Evolutionary conservation across 352 stramenopile genomes (phyloP).

Genomic region (Globisporangium rhizosaccharum): DNA sequence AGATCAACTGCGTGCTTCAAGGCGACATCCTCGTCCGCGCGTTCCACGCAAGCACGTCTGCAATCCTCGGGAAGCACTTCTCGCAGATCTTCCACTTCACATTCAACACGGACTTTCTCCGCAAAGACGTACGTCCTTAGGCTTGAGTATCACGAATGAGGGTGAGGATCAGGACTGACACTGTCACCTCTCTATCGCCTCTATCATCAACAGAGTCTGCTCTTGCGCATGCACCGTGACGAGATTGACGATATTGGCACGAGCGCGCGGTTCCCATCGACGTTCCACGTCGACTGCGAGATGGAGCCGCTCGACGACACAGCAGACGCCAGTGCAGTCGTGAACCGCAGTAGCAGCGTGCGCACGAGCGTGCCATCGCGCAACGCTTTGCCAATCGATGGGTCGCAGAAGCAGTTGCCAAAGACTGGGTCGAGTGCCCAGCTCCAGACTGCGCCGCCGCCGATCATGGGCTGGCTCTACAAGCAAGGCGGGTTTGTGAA

Average conservation of each 20-base stretch:
- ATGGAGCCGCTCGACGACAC: conserved; percentile 29
- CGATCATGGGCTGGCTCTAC: conserved; percentile 68
- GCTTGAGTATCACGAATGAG: not conserved
- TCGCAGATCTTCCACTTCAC: conserved; percentile 85
- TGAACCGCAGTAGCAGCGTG: not conserved
- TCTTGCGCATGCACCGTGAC: conserved; percentile 45
- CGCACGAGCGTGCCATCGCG: not conserved
- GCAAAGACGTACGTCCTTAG: conserved; percentile 42
- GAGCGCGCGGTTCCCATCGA: conserved; percentile 45
- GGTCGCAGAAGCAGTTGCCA: conserved; percentile 12
- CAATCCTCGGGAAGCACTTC: conserved; percentile 75
- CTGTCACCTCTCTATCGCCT: not conserved
- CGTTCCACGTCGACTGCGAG: conserved; percentile 52
- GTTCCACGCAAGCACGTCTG: conserved; percentile 68
- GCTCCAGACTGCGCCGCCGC: conserved; percentile 18
- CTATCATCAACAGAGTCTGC: conserved; percentile 20
- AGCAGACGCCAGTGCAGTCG: not conserved
- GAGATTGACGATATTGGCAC: conserved; percentile 57
- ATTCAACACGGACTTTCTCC: conserved; percentile 81
- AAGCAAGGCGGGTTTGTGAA: conserved; percentile 80
- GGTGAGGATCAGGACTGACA: not conserved
- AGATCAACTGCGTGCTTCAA: conserved; percentile 71
- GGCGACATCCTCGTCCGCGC: conserved; percentile 64
- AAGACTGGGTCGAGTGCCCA: conserved; percentile 15
- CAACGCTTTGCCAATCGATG: not conserved